Evolutionary conservation across 2,329 filamentous ascomycete species (phyloP).

Genomic region (Pyricularia sp.): DNA sequence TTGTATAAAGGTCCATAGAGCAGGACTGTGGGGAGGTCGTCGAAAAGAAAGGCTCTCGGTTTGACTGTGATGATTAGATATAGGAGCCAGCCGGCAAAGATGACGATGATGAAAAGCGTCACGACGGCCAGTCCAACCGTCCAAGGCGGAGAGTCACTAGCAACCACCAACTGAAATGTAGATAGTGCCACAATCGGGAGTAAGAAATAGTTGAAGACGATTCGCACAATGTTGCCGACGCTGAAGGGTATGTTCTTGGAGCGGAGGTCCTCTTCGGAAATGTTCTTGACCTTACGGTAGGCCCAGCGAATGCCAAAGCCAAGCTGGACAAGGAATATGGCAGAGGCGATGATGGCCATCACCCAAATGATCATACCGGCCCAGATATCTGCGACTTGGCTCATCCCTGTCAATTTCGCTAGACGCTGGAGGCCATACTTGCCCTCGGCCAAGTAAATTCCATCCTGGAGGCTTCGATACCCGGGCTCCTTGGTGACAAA

Average conservation of each 20-base stretch:
- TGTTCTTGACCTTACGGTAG: conserved; percentile 60
- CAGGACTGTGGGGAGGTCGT: conserved; percentile 82
- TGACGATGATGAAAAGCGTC: conserved; percentile 62
- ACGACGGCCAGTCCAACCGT: conserved; percentile 68
- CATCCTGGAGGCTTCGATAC: conserved; percentile 63
- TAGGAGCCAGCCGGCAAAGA: conserved; percentile 70
- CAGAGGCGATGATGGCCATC: conserved; percentile 60
- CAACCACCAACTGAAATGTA: conserved; percentile 82
- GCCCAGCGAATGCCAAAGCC: conserved; percentile 72
- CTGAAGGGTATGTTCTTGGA: conserved; percentile 89
- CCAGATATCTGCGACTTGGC: conserved; percentile 72
- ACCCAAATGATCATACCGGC: conserved; percentile 90
- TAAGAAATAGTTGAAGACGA: conserved; percentile 89
- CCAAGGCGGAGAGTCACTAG: conserved; percentile 55
- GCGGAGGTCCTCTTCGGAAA: conserved; percentile 76
- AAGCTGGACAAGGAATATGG: conserved; percentile 62
- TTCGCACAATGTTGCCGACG: conserved; percentile 67
- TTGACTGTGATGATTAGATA: conserved; percentile 71
- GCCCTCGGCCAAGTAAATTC: conserved; percentile 74
- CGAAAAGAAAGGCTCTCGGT: conserved; percentile 81
- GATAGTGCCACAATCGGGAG: conserved; percentile 80
- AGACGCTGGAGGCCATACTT: conserved; percentile 69
- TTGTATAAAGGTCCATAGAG: conserved; percentile 93
- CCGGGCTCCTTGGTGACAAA: conserved; percentile 63
- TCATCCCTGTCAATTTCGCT: conserved; percentile 76